Conservation (phyloP, 2,329 filamentous ascomycete genomes). For the Aspergillus sp. region DNA sequence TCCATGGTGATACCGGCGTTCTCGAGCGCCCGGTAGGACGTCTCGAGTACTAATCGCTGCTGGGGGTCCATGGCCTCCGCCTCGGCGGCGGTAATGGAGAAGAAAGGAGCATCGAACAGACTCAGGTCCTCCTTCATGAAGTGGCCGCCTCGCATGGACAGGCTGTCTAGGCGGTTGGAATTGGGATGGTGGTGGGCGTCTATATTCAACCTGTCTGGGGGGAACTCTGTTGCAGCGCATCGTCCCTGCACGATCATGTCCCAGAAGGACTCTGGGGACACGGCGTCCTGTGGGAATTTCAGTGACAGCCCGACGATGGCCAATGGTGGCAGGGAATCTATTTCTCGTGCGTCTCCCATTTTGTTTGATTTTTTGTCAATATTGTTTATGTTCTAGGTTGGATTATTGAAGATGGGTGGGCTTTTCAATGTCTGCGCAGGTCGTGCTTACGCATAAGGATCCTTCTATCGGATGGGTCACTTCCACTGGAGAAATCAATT, state of each 20-base stretch:
- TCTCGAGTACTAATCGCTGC: slow-evolving; percentile 9
- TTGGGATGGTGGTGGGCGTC: slow-evolving; percentile 1
- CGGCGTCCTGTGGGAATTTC: background rate
- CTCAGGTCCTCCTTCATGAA: background rate
- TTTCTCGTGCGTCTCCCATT: background rate
- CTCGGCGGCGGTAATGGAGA: slow-evolving; percentile 13
- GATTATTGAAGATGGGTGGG: background rate
- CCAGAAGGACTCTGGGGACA: background rate
- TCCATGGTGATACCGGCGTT: slow-evolving; percentile 5
- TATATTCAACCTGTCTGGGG: background rate
- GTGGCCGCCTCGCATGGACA: background rate
- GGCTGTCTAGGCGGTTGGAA: background rate
- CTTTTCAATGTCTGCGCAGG: background rate
- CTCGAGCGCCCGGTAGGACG: slow-evolving; percentile 11
- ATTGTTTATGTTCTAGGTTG: background rate
- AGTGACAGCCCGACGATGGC: slow-evolving; percentile 2
- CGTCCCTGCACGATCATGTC: background rate
- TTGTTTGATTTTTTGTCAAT: background rate
- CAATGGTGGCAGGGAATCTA: background rate
- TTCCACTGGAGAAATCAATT: too few relatives aligned
- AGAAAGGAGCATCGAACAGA: slow-evolving; percentile 13
- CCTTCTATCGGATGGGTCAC: too few relatives aligned
- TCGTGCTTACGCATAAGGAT: background rate
- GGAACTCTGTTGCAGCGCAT: background rate
- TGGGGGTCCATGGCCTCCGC: slow-evolving; percentile 16